These are phyloP conservation scores for Chlamydomonas sp. DNA, from an alignment of 139 green algal genomes.

Conservation along the genomic window DNA sequence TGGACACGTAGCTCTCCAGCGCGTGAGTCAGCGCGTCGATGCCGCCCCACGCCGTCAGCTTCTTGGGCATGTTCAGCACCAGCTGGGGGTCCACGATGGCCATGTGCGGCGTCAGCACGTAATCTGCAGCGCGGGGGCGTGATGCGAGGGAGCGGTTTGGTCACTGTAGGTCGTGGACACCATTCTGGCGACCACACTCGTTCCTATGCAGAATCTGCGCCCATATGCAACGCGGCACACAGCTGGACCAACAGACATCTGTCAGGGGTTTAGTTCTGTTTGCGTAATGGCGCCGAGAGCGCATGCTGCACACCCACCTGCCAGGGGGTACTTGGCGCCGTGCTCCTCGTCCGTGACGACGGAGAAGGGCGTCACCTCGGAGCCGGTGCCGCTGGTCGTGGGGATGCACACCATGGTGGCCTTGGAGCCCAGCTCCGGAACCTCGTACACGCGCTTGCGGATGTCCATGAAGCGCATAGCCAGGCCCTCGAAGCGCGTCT, in stretches of 20 bases:
- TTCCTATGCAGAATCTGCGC: neutral
- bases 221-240: no score
- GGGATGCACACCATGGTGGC: constrained; percentile 67
- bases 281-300: neutral
- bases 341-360: constrained; percentile 73
- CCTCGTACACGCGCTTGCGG: constrained; percentile 73
- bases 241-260: neutral
- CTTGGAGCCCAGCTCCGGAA: constrained; percentile 60
- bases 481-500: constrained; percentile 74
- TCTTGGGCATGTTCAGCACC: constrained; percentile 68
- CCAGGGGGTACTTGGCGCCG: constrained; percentile 71
- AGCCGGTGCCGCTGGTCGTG: constrained; percentile 76
- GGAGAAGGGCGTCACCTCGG: constrained; percentile 77
- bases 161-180: neutral
- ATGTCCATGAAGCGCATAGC: constrained; percentile 86
- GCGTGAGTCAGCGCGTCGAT: constrained; percentile 76
- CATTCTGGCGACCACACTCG: neutral
- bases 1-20: constrained; percentile 76
- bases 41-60: constrained; percentile 73
- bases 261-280: neutral
- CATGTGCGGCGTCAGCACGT: constrained; percentile 66
- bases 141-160: neutral
- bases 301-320: constrained; percentile 5
- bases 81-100: constrained; percentile 61
- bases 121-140: constrained; percentile 47